A percentile compares a stretch with the other conserved stretches of the same genome.
phyloP scores from a whole-genome alignment of 306 rosid species.

The Rosa lucieae region DNA sequence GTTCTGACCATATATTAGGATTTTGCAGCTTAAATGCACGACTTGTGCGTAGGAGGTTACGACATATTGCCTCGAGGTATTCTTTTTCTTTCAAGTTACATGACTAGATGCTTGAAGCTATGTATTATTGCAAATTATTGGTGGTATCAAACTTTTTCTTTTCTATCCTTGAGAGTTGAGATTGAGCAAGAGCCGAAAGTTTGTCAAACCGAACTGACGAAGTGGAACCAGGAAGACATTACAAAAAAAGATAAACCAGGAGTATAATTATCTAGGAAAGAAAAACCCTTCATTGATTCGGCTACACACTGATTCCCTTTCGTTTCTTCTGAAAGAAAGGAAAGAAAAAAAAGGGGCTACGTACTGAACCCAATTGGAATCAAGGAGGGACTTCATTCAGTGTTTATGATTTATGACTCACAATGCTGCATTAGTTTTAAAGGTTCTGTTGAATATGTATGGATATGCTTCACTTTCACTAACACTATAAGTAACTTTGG shows the following conservation, averaged over 20 bases:
- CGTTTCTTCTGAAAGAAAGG: not conserved
- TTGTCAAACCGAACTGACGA: not conserved
- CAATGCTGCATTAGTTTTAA: not conserved
- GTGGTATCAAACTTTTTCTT: not conserved
- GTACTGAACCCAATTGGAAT: not conserved
- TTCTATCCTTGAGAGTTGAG: not conserved
- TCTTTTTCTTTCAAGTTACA: constrained; percentile 6
- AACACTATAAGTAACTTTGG: not conserved
- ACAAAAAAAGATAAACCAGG: not conserved
- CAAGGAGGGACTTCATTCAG: not conserved
- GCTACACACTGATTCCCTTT: not conserved
- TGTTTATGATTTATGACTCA: not conserved
- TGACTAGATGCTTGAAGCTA: constrained; percentile 2
- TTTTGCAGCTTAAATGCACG: constrained; percentile 74
- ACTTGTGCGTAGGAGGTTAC: constrained; percentile 79
- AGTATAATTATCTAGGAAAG: not conserved
- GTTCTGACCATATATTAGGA: constrained; percentile 8
- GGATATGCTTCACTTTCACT: not conserved
- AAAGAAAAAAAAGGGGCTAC: not conserved
- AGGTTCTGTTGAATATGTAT: not conserved
- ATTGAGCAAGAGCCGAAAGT: not conserved
- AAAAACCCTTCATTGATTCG: not conserved
- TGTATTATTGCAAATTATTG: not conserved
- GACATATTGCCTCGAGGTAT: constrained; percentile 85
- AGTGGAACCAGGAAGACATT: not conserved